These are phyloP conservation scores for Balakata baccata DNA, from an alignment of 345 rosid genomes.

Conservation along the genomic window DNA sequence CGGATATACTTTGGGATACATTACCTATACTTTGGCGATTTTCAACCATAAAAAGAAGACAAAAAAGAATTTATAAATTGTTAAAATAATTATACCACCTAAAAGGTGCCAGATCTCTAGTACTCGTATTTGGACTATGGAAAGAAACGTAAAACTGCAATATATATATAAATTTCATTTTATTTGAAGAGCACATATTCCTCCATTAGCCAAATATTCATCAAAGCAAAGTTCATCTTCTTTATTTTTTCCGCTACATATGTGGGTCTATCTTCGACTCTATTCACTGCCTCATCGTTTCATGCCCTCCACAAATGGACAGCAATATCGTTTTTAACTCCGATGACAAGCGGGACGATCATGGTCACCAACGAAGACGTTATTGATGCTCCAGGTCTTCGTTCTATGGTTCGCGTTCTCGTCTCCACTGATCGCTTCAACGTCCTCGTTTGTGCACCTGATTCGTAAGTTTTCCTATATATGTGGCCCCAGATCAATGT, in stretches of 20 bases:
- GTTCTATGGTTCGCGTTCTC: conserved; percentile 62
- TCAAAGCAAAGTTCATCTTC: too few relatives aligned
- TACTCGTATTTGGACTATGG: too few relatives aligned
- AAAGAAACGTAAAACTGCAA: too few relatives aligned
- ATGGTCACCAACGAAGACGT: conserved; percentile 95
- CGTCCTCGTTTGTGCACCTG: conserved; percentile 87
- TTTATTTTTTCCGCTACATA: neutral
- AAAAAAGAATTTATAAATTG: too few relatives aligned
- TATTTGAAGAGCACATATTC: too few relatives aligned
- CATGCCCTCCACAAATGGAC: conserved; percentile 2
- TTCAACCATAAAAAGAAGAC: too few relatives aligned
- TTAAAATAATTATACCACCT: too few relatives aligned
- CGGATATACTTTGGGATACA: too few relatives aligned
- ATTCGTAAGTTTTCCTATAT: conserved; percentile 47
- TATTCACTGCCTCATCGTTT: neutral
- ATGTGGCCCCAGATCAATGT: neutral
- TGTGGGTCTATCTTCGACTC: neutral
- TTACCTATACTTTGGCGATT: too few relatives aligned
- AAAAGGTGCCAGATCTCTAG: too few relatives aligned
- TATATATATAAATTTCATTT: too few relatives aligned
- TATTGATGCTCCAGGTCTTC: conserved; percentile 80
- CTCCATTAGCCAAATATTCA: too few relatives aligned
- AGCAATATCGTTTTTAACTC: neutral
- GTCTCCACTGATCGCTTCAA: conserved; percentile 57
- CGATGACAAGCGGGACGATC: conserved; percentile 40